Conservation (phyloP, 1,284 basidiomycete species). For the Microbotryum intermedium region DNA sequence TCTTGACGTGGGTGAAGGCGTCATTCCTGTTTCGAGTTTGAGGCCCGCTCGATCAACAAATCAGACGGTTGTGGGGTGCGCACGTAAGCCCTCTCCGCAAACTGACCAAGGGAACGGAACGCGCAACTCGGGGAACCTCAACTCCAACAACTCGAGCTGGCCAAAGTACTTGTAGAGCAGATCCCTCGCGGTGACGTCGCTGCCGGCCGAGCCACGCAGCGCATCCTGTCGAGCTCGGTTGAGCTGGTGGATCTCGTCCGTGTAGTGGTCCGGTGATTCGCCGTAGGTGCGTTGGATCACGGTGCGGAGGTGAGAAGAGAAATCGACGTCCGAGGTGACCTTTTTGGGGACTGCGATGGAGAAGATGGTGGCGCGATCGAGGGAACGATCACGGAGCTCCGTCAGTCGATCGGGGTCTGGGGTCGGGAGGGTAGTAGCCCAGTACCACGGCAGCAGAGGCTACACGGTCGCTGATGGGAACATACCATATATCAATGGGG, state of each 20-base stretch:
- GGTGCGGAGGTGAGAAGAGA: constrained; percentile 75
- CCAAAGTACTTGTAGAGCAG: constrained; percentile 99
- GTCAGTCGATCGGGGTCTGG: neutral
- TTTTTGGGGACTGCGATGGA: constrained; percentile 46
- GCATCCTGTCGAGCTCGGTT: constrained; percentile 91
- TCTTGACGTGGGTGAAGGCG: constrained; percentile 83
- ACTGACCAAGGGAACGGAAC: constrained; percentile 79
- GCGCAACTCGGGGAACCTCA: constrained; percentile 91
- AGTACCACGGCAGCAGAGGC: neutral
- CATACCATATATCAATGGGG: constrained; percentile 18
- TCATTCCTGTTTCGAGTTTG: constrained; percentile 53
- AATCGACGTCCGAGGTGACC: constrained; percentile 61
- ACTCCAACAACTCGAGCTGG: constrained; percentile 91
- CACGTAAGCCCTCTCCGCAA: neutral
- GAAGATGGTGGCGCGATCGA: too few species aligned
- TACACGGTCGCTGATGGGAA: neutral
- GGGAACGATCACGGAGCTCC: neutral
- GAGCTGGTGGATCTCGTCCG: constrained; percentile 70
- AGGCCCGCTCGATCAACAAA: neutral
- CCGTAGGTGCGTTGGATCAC: constrained; percentile 89
- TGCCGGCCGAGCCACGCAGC: constrained; percentile 79
- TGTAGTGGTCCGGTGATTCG: constrained; percentile 80
- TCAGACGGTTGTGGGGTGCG: neutral
- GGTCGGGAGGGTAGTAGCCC: neutral
- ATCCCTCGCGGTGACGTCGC: constrained; percentile 82